A percentile compares a stretch with the other conserved stretches of the same genome.
Evolutionary conservation across 1,284 basidiomycete genomes (phyloP).

Genomic region (Chondrostereum purpureum): DNA sequence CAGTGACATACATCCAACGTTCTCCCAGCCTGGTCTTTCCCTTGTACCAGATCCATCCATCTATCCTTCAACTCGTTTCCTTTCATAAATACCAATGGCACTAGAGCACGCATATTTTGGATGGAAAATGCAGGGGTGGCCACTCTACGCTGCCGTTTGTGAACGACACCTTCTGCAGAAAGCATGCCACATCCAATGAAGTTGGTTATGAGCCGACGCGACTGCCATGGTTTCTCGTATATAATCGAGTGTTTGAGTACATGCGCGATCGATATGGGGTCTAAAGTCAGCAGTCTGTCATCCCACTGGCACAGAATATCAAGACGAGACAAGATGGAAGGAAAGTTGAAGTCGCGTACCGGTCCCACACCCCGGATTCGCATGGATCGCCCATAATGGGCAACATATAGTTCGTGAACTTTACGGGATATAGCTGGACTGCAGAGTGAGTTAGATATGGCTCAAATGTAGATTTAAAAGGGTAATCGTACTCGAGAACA

Average conservation of each 20-base stretch:
- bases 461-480: background rate
- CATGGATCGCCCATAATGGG: conserved; percentile 51
- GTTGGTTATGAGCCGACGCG: conserved; percentile 61
- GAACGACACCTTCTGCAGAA: conserved; percentile 64
- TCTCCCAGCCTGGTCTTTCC: conserved; percentile 15
- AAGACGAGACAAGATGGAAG: conserved; percentile 9
- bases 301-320: conserved; percentile 52
- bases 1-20: conserved; percentile 64
- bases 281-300: conserved; percentile 66
- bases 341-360: conserved; percentile 32
- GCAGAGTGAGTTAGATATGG: conserved; percentile 2
- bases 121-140: conserved; percentile 72
- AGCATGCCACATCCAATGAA: conserved; percentile 76
- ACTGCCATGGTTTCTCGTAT: conserved; percentile 79
- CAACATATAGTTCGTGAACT: conserved; percentile 45
- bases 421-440: conserved; percentile 52
- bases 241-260: conserved; percentile 60
- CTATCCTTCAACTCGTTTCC: conserved; percentile 55
- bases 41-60: conserved; percentile 43
- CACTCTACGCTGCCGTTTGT: conserved; percentile 70
- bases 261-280: conserved; percentile 64
- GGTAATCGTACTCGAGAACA: conserved; percentile 53
- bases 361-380: conserved; percentile 59
- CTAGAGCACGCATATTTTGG: conserved; percentile 62
- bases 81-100: conserved; percentile 66